These are phyloP conservation scores for Spencermartinsiella europaea DNA, from an alignment of 805 yeast genomes.

Conservation along the genomic window DNA sequence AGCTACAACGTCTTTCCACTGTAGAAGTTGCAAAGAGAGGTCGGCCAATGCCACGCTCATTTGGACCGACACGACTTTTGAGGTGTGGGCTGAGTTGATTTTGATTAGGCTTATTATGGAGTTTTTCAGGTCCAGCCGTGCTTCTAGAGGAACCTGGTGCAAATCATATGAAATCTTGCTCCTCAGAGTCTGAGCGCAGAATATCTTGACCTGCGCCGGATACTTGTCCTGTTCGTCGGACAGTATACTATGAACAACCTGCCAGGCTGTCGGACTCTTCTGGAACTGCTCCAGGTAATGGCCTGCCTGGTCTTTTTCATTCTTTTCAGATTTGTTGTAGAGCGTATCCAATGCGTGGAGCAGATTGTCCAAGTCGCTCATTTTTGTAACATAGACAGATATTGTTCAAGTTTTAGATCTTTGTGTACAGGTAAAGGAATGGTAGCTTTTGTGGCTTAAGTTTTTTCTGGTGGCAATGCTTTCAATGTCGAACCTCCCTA, in stretches of 20 bases:
- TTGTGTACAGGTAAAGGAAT: no score
- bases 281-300: constrained; percentile 74
- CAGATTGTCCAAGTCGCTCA: neutral
- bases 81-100: constrained; percentile 45
- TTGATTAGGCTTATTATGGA: constrained; percentile 56
- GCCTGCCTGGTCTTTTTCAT: constrained; percentile 39
- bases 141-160: constrained; percentile 60
- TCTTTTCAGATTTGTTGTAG: constrained; percentile 41
- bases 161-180: constrained; percentile 76
- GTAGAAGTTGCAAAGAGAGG: constrained; percentile 67
- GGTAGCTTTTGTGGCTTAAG: no score
- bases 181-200: constrained; percentile 87
- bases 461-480: no score
- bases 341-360: constrained; percentile 40
- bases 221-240: constrained; percentile 25
- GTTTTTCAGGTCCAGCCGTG: constrained; percentile 58
- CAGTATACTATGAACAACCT: constrained; percentile 53
- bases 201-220: constrained; percentile 62
- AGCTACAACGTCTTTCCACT: constrained; percentile 66
- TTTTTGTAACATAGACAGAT: neutral
- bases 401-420: no score
- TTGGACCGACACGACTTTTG: constrained; percentile 71
- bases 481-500: no score
- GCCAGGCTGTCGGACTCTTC: constrained; percentile 70
- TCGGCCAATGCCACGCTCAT: constrained; percentile 77